Percentiles rank a stretch among this genome's conserved stretches.
phyloP scores from a whole-genome alignment of 768 basidiomycete genomes.

The Rhodosporidiobolus odoratus region DNA sequence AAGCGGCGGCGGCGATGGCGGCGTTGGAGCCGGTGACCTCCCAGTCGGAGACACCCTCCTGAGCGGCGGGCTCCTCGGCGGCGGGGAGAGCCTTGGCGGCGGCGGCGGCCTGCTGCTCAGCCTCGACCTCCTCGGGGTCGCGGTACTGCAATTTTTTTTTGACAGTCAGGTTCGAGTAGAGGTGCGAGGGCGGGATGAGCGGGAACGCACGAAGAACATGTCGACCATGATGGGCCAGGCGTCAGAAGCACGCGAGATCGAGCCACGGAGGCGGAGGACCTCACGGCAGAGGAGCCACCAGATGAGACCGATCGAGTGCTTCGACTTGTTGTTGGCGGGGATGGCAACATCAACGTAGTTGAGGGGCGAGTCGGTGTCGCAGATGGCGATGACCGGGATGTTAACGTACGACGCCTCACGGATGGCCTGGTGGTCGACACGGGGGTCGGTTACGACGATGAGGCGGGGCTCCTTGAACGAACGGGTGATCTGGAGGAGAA shows the following conservation, averaged over 20 bases:
- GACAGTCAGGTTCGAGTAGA: slow-evolving; percentile 20
- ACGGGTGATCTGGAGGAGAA: slow-evolving; percentile 49
- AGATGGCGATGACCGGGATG: slow-evolving; percentile 98
- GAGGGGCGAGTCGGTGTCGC: slow-evolving; percentile 96
- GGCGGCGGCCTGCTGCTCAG: slow-evolving; percentile 90
- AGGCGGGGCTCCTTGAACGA: slow-evolving; percentile 99
- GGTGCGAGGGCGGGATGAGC: not conserved
- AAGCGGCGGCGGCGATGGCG: slow-evolving; percentile 68
- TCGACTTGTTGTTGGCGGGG: slow-evolving; percentile 99
- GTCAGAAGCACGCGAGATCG: slow-evolving; percentile 81
- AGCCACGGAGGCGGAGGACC: slow-evolving; percentile 89
- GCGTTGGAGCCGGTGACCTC: slow-evolving; percentile 60
- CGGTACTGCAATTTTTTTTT: slow-evolving; percentile 86
- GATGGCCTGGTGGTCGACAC: slow-evolving; percentile 99
- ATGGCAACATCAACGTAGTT: slow-evolving; percentile 98
- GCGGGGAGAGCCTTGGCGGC: slow-evolving; percentile 65
- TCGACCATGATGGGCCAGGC: slow-evolving; percentile 95
- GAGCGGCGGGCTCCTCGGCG: slow-evolving; percentile 54
- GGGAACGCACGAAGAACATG: slow-evolving; percentile 42
- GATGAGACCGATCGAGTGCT: slow-evolving; percentile 91
- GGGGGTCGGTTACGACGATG: slow-evolving; percentile 96
- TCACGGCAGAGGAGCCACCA: slow-evolving; percentile 98
- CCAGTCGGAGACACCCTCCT: slow-evolving; percentile 52
- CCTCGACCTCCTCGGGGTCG: slow-evolving; percentile 98
- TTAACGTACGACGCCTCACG: slow-evolving; percentile 99